Evolutionary conservation across 2,329 filamentous ascomycete genomes (phyloP), one percentile per base, ranked within the genome.

Genomic region (Myriosclerotinia duriaeana): DNA sequence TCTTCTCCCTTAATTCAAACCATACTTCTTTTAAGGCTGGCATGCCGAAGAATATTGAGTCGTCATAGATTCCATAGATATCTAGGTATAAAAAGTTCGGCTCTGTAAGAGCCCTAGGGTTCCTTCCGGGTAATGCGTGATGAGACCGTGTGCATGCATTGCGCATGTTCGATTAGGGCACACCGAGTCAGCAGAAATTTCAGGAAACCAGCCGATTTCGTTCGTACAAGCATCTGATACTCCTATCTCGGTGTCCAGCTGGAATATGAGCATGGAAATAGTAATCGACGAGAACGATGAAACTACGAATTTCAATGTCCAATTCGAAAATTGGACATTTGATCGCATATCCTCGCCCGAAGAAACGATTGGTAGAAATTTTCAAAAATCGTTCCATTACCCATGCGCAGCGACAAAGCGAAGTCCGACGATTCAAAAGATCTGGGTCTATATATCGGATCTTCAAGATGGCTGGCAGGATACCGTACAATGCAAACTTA

Each of bases 81-180:
- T 40, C 20, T 26, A 44, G 38, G 38, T 42, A 58, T 44, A 34
- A 38, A 34, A 40, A 15, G 5, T 40, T 48, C 44, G 20, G 58
- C 46, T 17, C n/a, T 44, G 34, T 34, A 38, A 20, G 44, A 52
- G 22, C 46, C 44, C 50, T 22, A 38, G 30, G 44, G 30, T 38
- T 22, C 44, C 22, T 50, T 50, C n/a, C 46, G 46, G 46, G 11
- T 48, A 61, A 42, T 52, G 58, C 34, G 46, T 50, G 58, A 50
- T 17, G 30, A 52, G 44, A 44, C n/a, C n/a, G 26, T 40, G 58
- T 61, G 44, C 44, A n/a, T 61, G 42, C 56, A 59, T 59, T 34
- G 15, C 34, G 44, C 46, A 50, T 61, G 30, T 48, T 46, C 30
- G 48, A n/a, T 50, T 34, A 34, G 36, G 55, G 55, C 14, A 26